phyloP scores from a whole-genome alignment of 345 rosid species.

The Erodium maritimum region DNA sequence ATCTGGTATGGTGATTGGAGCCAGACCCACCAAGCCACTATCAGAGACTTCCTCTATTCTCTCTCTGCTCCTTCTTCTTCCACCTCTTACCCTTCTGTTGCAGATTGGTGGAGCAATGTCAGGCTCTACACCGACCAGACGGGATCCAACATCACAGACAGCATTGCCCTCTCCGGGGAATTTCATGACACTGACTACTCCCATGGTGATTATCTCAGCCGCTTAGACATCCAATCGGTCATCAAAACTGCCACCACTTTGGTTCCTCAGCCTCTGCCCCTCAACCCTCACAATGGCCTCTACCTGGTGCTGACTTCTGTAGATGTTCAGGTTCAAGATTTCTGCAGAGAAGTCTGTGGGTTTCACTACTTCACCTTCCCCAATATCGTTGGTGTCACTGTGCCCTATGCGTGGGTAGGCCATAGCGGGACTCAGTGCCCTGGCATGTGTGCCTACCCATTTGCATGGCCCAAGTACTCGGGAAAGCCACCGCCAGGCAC shows the following conservation, averaged over 20 bases:
- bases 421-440: slow-evolving; percentile 49
- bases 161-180: slow-evolving; percentile 32
- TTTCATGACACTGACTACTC: slow-evolving; percentile 35
- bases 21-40: slow-evolving; percentile 32
- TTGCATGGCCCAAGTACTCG: slow-evolving; percentile 35
- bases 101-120: slow-evolving; percentile 54
- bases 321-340: slow-evolving; percentile 54
- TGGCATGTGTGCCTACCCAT: slow-evolving; percentile 48
- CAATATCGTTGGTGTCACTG: slow-evolving; percentile 30
- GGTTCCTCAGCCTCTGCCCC: slow-evolving; percentile 20
- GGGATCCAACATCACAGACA: slow-evolving; percentile 39
- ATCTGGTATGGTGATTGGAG: slow-evolving; percentile 64
- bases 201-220: slow-evolving; percentile 34
- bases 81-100: slow-evolving; percentile 39
- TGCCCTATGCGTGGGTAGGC: slow-evolving; percentile 60
- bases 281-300: slow-evolving; percentile 40
- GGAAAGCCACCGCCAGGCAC: slow-evolving; percentile 27
- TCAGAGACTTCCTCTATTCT: slow-evolving; percentile 49
- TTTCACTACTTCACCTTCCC: slow-evolving; percentile 66
- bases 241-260: slow-evolving; percentile 31
- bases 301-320: slow-evolving; percentile 39
- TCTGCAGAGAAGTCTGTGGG: slow-evolving; percentile 54
- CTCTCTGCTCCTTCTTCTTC: slow-evolving; percentile 26
- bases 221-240: slow-evolving; percentile 39
- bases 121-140: slow-evolving; percentile 55